These are phyloP conservation scores for Monosporozyma unispora DNA, from an alignment of 805 yeast genomes.

Conservation along the genomic window DNA sequence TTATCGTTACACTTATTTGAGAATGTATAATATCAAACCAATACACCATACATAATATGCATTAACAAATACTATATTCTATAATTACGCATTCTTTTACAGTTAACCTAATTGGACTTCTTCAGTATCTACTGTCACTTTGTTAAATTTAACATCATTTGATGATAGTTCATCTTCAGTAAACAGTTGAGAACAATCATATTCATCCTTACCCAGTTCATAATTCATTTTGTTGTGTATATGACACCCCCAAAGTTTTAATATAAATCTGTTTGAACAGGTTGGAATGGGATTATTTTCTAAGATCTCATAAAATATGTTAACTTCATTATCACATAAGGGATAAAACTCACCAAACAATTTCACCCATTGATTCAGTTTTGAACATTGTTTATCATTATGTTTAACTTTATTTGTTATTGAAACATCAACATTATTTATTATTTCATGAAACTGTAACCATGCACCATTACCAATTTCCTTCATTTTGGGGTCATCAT, in stretches of 20 bases:
- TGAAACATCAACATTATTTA: not conserved
- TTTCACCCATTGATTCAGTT: conserved; percentile 41
- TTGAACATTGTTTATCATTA: not conserved
- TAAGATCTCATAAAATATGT: conserved; percentile 68
- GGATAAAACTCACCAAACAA: conserved; percentile 89
- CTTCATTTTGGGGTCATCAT: not conserved
- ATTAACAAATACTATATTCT: too few species aligned
- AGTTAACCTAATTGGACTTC: conserved; percentile 13
- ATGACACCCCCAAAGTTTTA: conserved; percentile 88
- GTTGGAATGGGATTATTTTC: conserved; percentile 72
- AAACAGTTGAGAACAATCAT: conserved; percentile 72
- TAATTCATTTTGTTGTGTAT: conserved; percentile 92
- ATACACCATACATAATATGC: not conserved
- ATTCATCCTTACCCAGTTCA: conserved; percentile 73
- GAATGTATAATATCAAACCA: too few species aligned
- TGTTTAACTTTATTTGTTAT: not conserved
- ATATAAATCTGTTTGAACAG: conserved; percentile 65
- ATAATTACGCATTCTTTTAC: not conserved
- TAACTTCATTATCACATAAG: conserved; percentile 79
- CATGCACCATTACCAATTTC: conserved; percentile 1
- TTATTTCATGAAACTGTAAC: conserved; percentile 3
- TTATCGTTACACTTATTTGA: too few species aligned
- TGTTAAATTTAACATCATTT: conserved; percentile 44
- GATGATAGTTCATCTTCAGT: conserved; percentile 42
- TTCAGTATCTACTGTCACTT: conserved; percentile 12